Evolutionary conservation across 225 moss, liverwort and hornwort genomes (phyloP).

Genomic region (Marchantia polymorpha): DNA sequence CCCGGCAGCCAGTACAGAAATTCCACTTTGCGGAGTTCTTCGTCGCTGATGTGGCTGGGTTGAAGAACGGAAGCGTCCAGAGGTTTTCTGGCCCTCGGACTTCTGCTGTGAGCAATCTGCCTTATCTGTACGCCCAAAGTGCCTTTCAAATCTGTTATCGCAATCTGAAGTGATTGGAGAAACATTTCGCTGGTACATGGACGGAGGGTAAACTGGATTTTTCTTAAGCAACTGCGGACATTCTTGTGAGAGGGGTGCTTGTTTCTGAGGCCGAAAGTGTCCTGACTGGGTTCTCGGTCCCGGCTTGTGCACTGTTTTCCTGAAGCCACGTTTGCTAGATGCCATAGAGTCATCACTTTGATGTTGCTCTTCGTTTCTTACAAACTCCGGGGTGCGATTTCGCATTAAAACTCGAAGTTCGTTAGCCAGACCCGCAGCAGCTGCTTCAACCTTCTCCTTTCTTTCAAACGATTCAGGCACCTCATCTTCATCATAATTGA

Average conservation of each 20-base stretch:
- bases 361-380: not conserved
- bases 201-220: not conserved
- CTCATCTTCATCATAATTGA: constrained; percentile 8
- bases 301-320: not conserved
- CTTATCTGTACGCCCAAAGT: not conserved
- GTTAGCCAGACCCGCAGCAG: constrained; percentile 30
- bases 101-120: not conserved
- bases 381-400: constrained; percentile 8
- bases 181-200: not conserved
- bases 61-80: not conserved
- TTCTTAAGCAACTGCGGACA: not conserved
- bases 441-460: constrained; percentile 26
- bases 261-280: not conserved
- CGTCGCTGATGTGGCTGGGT: not conserved
- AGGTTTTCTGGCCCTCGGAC: constrained; percentile 4
- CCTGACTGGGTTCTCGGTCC: not conserved
- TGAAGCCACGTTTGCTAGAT: constrained; percentile 18
- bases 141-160: not conserved
- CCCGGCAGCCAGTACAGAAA: not conserved
- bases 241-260: not conserved
- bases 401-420: constrained; percentile 35
- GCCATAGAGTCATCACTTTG: constrained; percentile 10
- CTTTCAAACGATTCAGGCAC: not conserved
- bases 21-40: not conserved
- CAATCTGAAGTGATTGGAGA: not conserved